phyloP scores from a whole-genome alignment of 768 basidiomycete genomes.

The Krasilnikovozyma curviuscula region DNA sequence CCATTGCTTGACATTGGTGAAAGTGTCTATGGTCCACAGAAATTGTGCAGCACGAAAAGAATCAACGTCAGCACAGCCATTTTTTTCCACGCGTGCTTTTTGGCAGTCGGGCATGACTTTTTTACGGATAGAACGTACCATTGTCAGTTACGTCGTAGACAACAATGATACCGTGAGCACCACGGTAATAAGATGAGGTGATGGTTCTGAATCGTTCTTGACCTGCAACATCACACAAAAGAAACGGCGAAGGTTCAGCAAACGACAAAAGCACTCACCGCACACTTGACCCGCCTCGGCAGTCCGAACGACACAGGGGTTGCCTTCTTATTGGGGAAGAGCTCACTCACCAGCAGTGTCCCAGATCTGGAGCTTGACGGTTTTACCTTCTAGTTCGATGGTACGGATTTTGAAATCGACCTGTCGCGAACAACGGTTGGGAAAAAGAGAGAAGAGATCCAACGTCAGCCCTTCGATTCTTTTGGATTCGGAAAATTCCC shows the following conservation, averaged over 20 bases:
- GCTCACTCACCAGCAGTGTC: too few species aligned
- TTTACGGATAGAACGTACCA: not conserved
- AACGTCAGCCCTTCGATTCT: not conserved
- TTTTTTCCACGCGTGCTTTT: too few species aligned
- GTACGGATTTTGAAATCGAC: slow-evolving; percentile 14
- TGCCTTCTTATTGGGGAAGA: not conserved
- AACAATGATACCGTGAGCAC: slow-evolving; percentile 13
- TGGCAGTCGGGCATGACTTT: too few species aligned
- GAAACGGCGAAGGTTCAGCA: not conserved
- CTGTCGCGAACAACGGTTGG: not conserved
- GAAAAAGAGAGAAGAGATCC: not conserved
- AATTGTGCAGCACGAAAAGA: too few species aligned
- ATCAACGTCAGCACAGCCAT: too few species aligned
- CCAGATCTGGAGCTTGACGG: slow-evolving; percentile 14
- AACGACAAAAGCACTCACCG: not conserved
- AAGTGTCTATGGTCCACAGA: slow-evolving; percentile 12
- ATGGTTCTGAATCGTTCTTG: slow-evolving; percentile 14
- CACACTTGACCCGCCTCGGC: not conserved
- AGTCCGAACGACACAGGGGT: not conserved
- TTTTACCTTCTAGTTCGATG: slow-evolving; percentile 14
- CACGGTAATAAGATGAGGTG: slow-evolving; percentile 14
- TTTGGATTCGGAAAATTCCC: too few species aligned
- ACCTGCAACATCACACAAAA: not conserved
- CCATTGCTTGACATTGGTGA: slow-evolving; percentile 34
- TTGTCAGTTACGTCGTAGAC: slow-evolving; percentile 14